These are phyloP conservation scores for Fonsecaea pugnacius DNA, from an alignment of 2,329 filamentous ascomycete species.

Conservation along the genomic window DNA sequence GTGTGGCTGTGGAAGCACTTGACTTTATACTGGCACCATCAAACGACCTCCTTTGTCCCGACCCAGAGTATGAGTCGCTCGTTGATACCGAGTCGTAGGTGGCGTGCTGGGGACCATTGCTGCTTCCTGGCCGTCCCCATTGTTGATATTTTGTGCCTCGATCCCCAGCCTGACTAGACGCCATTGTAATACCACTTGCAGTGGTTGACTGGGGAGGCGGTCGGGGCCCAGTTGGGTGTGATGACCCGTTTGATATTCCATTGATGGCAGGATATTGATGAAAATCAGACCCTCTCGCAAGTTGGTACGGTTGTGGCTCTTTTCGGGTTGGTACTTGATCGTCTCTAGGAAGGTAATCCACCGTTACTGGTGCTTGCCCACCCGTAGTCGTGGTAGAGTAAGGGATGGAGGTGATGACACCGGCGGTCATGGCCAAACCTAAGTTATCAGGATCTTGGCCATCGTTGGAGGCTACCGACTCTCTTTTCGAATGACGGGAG, in stretches of 20 bases:
- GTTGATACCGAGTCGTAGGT: constrained; percentile 68
- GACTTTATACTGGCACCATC: constrained; percentile 70
- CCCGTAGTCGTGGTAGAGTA: constrained; percentile 72
- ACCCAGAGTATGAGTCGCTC: constrained; percentile 56
- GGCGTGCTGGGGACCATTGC: constrained; percentile 59
- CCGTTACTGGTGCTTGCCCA: constrained; percentile 69
- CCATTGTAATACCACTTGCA: constrained; percentile 61
- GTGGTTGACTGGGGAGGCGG: constrained; percentile 57
- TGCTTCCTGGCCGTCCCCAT: constrained; percentile 69
- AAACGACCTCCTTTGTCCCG: constrained; percentile 61
- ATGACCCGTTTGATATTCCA: constrained; percentile 56
- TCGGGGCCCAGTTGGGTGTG: constrained; percentile 65
- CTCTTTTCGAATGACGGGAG: constrained; percentile 73
- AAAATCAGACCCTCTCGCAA: constrained; percentile 81
- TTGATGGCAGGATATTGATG: constrained; percentile 86
- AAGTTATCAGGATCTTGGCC: constrained; percentile 62
- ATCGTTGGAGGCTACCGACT: constrained; percentile 74
- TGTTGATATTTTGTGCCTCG: constrained; percentile 74
- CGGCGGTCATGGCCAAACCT: constrained; percentile 74
- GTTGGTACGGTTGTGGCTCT: constrained; percentile 79
- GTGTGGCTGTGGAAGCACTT: constrained; percentile 61
- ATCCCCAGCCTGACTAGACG: constrained; percentile 73
- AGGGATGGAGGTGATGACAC: constrained; percentile 84
- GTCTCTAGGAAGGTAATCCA: constrained; percentile 72
- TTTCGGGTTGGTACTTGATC: constrained; percentile 67